Evolutionary conservation across 2,329 filamentous ascomycete genomes (phyloP).

Genomic region (Aspergillus costaricaensis): DNA sequence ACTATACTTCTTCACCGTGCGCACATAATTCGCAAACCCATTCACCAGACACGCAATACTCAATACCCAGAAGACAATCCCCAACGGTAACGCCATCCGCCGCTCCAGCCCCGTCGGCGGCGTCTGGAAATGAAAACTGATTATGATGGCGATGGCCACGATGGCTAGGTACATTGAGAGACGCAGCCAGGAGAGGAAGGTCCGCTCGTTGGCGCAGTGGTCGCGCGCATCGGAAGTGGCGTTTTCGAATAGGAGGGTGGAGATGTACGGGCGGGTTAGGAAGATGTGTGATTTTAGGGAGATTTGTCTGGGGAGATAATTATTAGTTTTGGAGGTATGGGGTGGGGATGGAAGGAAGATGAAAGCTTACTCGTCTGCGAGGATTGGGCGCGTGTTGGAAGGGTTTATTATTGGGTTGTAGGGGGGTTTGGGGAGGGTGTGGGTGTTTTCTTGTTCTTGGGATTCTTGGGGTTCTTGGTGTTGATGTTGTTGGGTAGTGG

Average conservation of each 20-base stretch:
- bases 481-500: neutral
- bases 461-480: neutral
- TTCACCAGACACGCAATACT: constrained; percentile 73
- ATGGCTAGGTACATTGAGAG: constrained; percentile 88
- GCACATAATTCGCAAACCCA: constrained; percentile 85
- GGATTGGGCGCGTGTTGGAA: neutral
- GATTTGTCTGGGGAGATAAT: neutral
- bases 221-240: constrained; percentile 66
- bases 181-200: constrained; percentile 87
- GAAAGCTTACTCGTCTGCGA: neutral
- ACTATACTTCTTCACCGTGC: constrained; percentile 78
- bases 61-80: constrained; percentile 83
- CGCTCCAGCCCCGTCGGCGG: constrained; percentile 70
- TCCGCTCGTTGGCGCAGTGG: constrained; percentile 67
- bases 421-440: neutral
- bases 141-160: constrained; percentile 83
- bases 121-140: constrained; percentile 87
- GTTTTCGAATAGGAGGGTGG: constrained; percentile 67
- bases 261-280: constrained; percentile 56
- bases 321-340: no score
- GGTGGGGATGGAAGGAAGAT: neutral
- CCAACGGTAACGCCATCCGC: constrained; percentile 78
- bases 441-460: neutral
- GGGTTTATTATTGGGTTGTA: constrained; percentile 7
- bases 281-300: constrained; percentile 46